Evolutionary conservation across 2,329 filamentous ascomycete species (phyloP), one percentile per base, ranked within the genome.

Genomic region (Ophiosphaerella narmari): DNA sequence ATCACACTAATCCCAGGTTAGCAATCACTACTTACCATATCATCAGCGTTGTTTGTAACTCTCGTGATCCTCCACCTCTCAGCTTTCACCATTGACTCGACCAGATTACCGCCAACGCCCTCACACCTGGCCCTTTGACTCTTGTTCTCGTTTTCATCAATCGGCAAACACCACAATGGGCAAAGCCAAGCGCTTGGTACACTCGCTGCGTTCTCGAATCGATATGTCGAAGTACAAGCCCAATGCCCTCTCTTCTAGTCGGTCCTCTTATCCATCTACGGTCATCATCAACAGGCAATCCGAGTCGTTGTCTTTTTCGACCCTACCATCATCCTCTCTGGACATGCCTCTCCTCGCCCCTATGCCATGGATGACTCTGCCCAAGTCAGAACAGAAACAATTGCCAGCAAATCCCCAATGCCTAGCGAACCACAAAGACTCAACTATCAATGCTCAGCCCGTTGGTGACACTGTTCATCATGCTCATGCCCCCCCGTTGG

Each of bases 111-210:
- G 11, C 26, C 26, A 29, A 29, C 26, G 11, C 7, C 11, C 26
- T 29, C 26, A 29, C 6, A 29, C 6, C 26, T 29, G 4, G 7
- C 26, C 1, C 6, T 29, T 29, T 21, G 18, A 21, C 4, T 21
- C 18, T 21, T 21, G 18, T 21, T 21, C 18, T 21, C 18, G 11
- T 29, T 6, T 11, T 29, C 26, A 8, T 29, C 5, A 29, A 29
- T 11, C 26, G 2, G 6, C 26, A 29, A 29, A 29, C 34, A 18
- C 11, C 18, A 4, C n/a, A 1, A 49, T 53, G 50, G 38, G 38
- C 16, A 53, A 53, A 35, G 4, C 39, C 14, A 50, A 39, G 23
- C 33, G 39, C 1, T 21, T 36, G 2, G 32, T 53, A 11, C 46
- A 23, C n/a, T 50, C 41, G 5, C 16, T 50, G 18, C 39, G 39